Evolutionary conservation across 768 basidiomycete species (phyloP), one percentile per base, ranked within the genome.

Genomic region (Macrocybe gigantea): DNA sequence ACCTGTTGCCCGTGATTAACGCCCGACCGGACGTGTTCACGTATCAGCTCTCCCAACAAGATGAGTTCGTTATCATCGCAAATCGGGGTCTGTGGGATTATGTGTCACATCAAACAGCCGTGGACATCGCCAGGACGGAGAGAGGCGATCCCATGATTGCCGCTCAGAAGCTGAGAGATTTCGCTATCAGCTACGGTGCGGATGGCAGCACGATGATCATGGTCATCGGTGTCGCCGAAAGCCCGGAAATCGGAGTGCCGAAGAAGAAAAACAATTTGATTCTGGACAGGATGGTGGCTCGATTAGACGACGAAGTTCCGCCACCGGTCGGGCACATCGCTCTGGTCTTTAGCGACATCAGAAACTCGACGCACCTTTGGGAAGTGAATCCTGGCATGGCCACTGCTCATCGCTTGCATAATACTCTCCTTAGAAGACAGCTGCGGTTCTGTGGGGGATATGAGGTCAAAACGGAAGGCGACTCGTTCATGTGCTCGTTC

Each of bases 401-500:
- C 14, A 87, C 85, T 0, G 93, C 94, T 3, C 94, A 96, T 76
- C 81, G 83, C 29, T 66, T 93, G 55, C 96, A 99, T 67, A 94
- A 98, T 62, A 75, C 70, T 44, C 73, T 97, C 15, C 75, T 98
- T 40, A 83, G 96, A 14, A 78, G 94, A 5, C 83, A 87, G 51
- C 70, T 97, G 32, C 82, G 95, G 30, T 74, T 87, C 37, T 94
- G 93, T 57, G 93, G 93, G 30, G 96, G 96, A 1, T 99, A 98
- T 64, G 93, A 97, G 68, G 95, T 98, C 60, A 99, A 99, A 69
- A 99, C 96, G 8, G 96, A 99, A 83, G 96, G 96, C 30, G 96
- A 98, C 59, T 84, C 95, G 0, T 99, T 99, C 73, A 94, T 99
- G 89, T 93, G 93, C 45, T 92, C 95, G 14, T 99, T 99, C 77